A percentile compares a stretch with the other conserved stretches of the same genome.
Conservation (phyloP, 352 stramenopile species). For the Pythium folliculosum region DNA sequence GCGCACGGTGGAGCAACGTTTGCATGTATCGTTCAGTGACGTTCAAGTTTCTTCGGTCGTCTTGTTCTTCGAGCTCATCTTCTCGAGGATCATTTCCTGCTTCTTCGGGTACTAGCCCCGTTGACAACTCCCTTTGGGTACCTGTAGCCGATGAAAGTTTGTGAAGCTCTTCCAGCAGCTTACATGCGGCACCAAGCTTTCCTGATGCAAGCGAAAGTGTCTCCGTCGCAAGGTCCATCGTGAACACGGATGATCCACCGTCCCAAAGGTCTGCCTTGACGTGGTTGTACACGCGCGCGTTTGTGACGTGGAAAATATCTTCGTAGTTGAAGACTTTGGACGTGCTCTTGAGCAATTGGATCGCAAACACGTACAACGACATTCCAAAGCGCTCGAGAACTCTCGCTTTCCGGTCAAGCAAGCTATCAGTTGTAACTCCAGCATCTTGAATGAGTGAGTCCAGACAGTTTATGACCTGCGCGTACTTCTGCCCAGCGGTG, state of each 20-base stretch:
- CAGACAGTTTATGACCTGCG: constrained; percentile 48
- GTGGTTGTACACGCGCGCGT: constrained; percentile 46
- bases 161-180: constrained; percentile 29
- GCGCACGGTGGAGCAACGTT: constrained; percentile 49
- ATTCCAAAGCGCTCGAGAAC: constrained; percentile 54
- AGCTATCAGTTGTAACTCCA: background rate
- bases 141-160: background rate
- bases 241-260: constrained; percentile 37
- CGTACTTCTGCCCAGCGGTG: constrained; percentile 65
- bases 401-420: constrained; percentile 27
- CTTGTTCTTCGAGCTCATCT: background rate
- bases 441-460: constrained; percentile 17
- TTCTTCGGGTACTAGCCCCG: background rate
- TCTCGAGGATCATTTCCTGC: constrained; percentile 1
- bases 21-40: constrained; percentile 37
- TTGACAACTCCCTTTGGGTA: background rate
- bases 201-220: constrained; percentile 60
- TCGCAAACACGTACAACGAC: constrained; percentile 62
- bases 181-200: constrained; percentile 50
- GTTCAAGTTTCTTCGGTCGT: background rate
- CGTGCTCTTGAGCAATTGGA: constrained; percentile 57
- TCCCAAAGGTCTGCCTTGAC: constrained; percentile 41
- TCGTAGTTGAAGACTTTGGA: constrained; percentile 69
- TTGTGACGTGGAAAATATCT: constrained; percentile 57
- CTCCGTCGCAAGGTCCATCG: constrained; percentile 54